Percentiles rank a stretch among this genome's conserved stretches.
Evolutionary conservation across 352 stramenopile genomes (phyloP).

Genomic region (Pythium scleroteichum): DNA sequence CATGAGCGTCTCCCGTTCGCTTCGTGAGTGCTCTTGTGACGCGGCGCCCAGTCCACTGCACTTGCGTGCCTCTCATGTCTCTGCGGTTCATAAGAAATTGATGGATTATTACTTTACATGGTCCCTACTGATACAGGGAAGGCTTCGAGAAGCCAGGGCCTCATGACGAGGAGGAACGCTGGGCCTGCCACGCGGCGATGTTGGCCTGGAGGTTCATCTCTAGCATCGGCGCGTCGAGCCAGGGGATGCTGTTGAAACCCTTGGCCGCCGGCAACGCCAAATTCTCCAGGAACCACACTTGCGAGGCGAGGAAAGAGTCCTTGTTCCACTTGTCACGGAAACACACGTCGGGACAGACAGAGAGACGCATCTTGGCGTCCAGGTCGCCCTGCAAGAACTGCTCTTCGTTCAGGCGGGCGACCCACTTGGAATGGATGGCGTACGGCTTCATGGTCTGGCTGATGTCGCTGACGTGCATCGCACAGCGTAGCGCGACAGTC

Average conservation of each 20-base stretch:
- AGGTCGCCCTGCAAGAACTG: slow-evolving; percentile 70
- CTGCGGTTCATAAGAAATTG: background rate
- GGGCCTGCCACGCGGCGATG: slow-evolving; percentile 50
- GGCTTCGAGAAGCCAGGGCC: no score
- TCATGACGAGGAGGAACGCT: slow-evolving; percentile 18
- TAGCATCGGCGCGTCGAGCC: slow-evolving; percentile 52
- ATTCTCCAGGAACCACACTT: slow-evolving; percentile 64
- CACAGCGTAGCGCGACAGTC: slow-evolving; percentile 51
- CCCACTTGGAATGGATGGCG: slow-evolving; percentile 71
- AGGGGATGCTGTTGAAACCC: slow-evolving; percentile 62
- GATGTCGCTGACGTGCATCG: slow-evolving; percentile 84
- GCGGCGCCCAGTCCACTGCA: background rate
- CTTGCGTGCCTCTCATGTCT: background rate
- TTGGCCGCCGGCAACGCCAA: slow-evolving; percentile 56
- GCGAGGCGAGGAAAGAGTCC: slow-evolving; percentile 47
- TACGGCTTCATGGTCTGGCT: slow-evolving; percentile 87
- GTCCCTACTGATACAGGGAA: slow-evolving; percentile 16
- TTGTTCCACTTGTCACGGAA: slow-evolving; percentile 56
- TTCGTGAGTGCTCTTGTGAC: background rate
- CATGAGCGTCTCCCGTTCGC: slow-evolving; percentile 1
- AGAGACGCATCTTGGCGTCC: slow-evolving; percentile 41
- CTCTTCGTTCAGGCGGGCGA: slow-evolving; percentile 70
- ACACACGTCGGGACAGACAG: slow-evolving; percentile 51
- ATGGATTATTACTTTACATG: slow-evolving; percentile 28
- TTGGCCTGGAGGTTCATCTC: slow-evolving; percentile 63